phyloP scores from a whole-genome alignment of 352 stramenopile species.

The Pythium guiyangense region DNA sequence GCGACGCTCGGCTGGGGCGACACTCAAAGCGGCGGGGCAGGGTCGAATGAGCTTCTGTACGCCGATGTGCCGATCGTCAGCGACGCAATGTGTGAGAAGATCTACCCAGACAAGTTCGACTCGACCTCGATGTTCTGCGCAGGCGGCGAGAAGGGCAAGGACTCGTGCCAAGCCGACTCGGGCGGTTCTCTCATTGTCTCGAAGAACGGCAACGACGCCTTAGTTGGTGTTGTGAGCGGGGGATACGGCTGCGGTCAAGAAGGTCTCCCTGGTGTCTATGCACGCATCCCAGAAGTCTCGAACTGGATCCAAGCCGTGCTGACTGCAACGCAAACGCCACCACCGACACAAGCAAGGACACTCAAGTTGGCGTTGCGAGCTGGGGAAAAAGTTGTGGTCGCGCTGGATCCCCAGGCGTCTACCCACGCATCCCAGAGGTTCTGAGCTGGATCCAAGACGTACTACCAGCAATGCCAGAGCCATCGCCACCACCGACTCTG shows the following conservation, averaged over 20 bases:
- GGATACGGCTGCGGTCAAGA: no score
- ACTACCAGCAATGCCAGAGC: background rate
- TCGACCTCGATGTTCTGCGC: conserved; percentile 30
- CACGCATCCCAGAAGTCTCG: no score
- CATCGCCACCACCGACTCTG: no score
- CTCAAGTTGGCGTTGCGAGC: conserved; percentile 49
- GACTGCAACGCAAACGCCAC: no score
- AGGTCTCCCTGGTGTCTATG: no score
- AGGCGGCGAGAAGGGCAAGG: conserved; percentile 30
- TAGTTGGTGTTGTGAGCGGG: no score
- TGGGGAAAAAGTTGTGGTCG: conserved; percentile 53
- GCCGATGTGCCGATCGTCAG: conserved; percentile 44
- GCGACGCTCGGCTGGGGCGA: conserved; percentile 25
- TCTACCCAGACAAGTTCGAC: background rate
- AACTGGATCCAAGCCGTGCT: no score
- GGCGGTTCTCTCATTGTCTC: conserved; percentile 34
- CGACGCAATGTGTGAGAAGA: conserved; percentile 27
- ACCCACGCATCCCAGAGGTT: conserved; percentile 26
- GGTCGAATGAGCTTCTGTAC: conserved; percentile 28
- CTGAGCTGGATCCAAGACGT: background rate
- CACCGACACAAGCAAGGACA: no score
- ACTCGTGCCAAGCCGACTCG: conserved; percentile 65
- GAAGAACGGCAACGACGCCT: conserved; percentile 14
- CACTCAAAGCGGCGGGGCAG: conserved; percentile 14
- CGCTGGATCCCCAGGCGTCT: conserved; percentile 37